Evolutionary conservation across 352 stramenopile genomes (phyloP), one percentile per base, ranked within the genome.

Genomic region (Peronosclerospora sorghi): DNA sequence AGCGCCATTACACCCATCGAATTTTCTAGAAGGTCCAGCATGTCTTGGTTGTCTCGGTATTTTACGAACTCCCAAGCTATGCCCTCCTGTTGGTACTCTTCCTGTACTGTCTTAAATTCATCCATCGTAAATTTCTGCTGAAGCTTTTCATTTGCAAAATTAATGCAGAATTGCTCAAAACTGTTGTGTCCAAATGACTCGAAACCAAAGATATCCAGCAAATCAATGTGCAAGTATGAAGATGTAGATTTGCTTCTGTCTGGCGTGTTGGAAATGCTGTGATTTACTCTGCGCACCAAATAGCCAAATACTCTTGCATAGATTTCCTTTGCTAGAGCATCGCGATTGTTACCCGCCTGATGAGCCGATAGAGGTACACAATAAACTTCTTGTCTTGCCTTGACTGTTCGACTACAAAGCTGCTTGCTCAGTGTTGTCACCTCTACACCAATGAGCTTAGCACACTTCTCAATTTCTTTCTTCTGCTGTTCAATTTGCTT

Each of bases 131-230:
- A 94, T 47, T 93, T 92, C 41, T 95, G 81, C 54, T 97, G 87
- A 18, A 97, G 65, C 54, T 96, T 96, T 52, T 97, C 90, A 51
- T 97, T 97, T 20, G 83, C 88, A 58, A 90, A 97, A 64, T 97
- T 97, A 57, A 97, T 97, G 60, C 89, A 97, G 38, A 97, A 95
- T 49, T 98, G 94, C 53, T 97, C 89, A 46, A 97, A 97, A 35
- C 73, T 88, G 61, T 96, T 96, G 41, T 65, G 73, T 41, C 94
- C 58, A 57, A 98, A 97, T 4, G 69, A 86, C 57, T 98, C 95
- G 62, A 98, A 98, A 14, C 95, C 93, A 56, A 97, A 98, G 52
- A 98, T 97, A 61, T 98, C 95, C 17, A 98, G 73, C 49, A 98
- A 66, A 49, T 95, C 87, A 50, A 98, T 97, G 56, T 95, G 83